Evolutionary conservation across 2,329 filamentous ascomycete genomes (phyloP), one percentile per base, ranked within the genome.

Genomic region (Xylaria sp.): DNA sequence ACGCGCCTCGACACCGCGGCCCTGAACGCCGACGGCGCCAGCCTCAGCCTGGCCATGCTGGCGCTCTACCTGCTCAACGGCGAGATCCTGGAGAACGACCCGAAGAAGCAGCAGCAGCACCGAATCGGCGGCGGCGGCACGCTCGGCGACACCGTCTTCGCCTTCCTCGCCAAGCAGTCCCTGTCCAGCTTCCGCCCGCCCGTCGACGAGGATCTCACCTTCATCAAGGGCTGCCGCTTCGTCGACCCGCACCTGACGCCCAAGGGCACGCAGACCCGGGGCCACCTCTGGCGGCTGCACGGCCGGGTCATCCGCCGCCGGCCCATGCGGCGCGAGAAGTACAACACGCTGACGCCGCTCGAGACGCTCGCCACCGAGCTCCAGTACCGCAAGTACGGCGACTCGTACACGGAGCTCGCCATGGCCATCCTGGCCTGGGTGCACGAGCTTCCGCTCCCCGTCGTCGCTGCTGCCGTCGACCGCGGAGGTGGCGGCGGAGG

Each of bases 191-290:
- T 69, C 41, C 63, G 61, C 6, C 62, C 66, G 13, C 64, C 65
- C 4, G 42, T 64, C 29, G 54, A 63, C 22, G 51, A 63, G 39
- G 61, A 59, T 7, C 60, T 69, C 2, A 67, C 64, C 7, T 69
- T 69, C 46, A 67, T 69, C 39, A 67, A 66, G 49, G 60, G 59
- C 44, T 69, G 66, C 48, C 65, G 66, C 18, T 64, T 69, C 24
- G 43, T 60, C 9, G 50, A 66, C 8, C 65, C 66, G 2, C 8
- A 45, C 39, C 59, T 69, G 17, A 65, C 62, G 2, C 16, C 41
- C 17, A 50, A 54, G 5, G 66, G 66, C 7, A 64, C 56, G 1
- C 40, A 38, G 20, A 68, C 65, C 1, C 44, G 39, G 13, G 66
- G 66, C 16, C 57, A 66, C 51, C 51, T 69, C 7, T 69, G 66